Percentiles rank a stretch among this genome's conserved stretches.
Conservation (phyloP, 768 basidiomycete genomes). For the Rhizopogon sp. region DNA sequence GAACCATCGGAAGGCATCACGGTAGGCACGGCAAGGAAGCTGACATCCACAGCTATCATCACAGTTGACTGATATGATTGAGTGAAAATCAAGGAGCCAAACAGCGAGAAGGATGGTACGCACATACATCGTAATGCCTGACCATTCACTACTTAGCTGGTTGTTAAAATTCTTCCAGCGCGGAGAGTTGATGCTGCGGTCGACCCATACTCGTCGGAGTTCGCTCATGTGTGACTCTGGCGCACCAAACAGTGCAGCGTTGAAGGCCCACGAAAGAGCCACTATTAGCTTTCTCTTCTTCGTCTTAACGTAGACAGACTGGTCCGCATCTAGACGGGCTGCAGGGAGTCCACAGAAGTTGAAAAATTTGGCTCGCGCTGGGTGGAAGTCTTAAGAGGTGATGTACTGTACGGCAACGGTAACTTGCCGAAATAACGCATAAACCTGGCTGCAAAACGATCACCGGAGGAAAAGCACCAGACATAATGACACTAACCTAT, state of each 20-base stretch:
- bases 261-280: slow-evolving; percentile 9
- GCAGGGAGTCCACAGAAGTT: slow-evolving; percentile 43
- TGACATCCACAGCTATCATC: too few species aligned
- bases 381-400: background rate
- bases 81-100: too few species aligned
- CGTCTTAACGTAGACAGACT: slow-evolving; percentile 29
- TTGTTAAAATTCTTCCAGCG: slow-evolving; percentile 9
- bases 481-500: background rate
- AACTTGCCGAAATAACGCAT: slow-evolving; percentile 39
- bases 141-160: too few species aligned
- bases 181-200: slow-evolving; percentile 4
- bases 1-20: too few species aligned
- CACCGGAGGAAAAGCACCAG: background rate
- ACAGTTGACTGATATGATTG: too few species aligned
- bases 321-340: slow-evolving; percentile 40
- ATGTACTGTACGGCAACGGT: background rate
- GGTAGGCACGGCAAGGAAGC: too few species aligned
- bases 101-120: too few species aligned
- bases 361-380: slow-evolving; percentile 31
- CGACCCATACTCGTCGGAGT: slow-evolving; percentile 6
- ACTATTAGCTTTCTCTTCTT: slow-evolving; percentile 3
- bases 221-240: slow-evolving; percentile 19
- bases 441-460: slow-evolving; percentile 28
- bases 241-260: slow-evolving; percentile 20
- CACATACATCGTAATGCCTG: too few species aligned